Base-by-base conservation (phyloP, 2,329 filamentous ascomycete species). In the Dendryphion nanum region DNA sequence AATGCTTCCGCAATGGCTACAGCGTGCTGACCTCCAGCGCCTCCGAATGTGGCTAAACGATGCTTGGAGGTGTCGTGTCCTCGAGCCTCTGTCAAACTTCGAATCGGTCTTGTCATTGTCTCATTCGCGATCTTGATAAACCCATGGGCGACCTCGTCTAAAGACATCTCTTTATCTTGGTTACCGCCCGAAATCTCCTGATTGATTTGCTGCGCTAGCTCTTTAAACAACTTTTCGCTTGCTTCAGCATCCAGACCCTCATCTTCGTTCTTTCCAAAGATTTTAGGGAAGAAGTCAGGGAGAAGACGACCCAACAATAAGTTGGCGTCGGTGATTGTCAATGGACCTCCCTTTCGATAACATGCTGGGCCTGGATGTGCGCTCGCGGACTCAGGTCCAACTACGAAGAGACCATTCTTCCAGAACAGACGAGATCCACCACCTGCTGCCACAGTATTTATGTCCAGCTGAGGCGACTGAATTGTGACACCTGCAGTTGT, bases 401-500 rank as follows among this genome's bases (percentile, higher is more conserved):
- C 89, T 0, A 90, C 85, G 49, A 96, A 95, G 0, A 96, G 72
- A 1, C 90, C 89, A 48, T 95, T 95, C 45, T 80, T 82, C 77
- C 88, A 95, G 66, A 94, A 93, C 3, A 96, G 73, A 19, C 84
- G 76, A 1, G 86, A 91, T 5, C 89, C 89, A 46, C 90, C 90
- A 32, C 90, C 90, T 3, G 90, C 90, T 5, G 90, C 90, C 1
- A 96, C 90, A 0, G 90, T 96, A 64, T 95, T 95, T 69, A 95
- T 95, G 57, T 95, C 89, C 0, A 95, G 76, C 57, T 95, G 89
- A 0, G 90, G 90, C 1, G 86, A 90, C 55, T 95, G 89, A 18
- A 95, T 93, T 0, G 89, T 91, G 1, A 95, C 87, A n/a, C 90
- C 90, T 0, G 90, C 90, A 1, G 89, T 95, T 0, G 88, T 95